phyloP scores from a whole-genome alignment of 2,329 filamentous ascomycete genomes.

The Penicillium sp. region DNA sequence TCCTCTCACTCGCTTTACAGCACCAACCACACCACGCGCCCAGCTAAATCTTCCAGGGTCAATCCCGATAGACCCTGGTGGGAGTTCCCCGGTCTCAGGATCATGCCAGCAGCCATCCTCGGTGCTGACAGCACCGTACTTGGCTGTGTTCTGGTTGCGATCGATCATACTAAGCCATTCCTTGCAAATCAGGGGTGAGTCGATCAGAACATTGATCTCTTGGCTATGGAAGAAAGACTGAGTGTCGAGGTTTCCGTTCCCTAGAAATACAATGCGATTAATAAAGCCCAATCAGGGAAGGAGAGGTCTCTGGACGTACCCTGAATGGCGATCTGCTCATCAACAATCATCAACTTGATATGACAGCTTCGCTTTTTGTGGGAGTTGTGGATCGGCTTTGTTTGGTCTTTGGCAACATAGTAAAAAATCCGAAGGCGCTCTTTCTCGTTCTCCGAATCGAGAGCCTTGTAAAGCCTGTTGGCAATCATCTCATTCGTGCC shows the following conservation, averaged over 20 bases:
- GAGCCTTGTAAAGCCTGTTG: conserved; percentile 57
- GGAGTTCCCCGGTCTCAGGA: conserved; percentile 47
- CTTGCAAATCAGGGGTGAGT: conserved; percentile 62
- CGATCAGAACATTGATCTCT: conserved; percentile 76
- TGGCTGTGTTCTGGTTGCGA: conserved; percentile 67
- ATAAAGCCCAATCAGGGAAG: not conserved
- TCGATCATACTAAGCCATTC: conserved; percentile 64
- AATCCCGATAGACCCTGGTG: conserved; percentile 54
- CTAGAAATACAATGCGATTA: conserved; percentile 15
- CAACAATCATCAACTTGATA: conserved; percentile 75
- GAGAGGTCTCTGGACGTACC: conserved; percentile 36
- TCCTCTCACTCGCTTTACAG: conserved; percentile 60
- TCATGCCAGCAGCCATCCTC: conserved; percentile 67
- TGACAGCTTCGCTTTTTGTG: conserved; percentile 71
- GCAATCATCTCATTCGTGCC: conserved; percentile 75
- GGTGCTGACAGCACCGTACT: conserved; percentile 57
- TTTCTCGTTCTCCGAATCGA: conserved; percentile 56
- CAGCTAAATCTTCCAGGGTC: conserved; percentile 60
- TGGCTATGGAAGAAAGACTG: conserved; percentile 78
- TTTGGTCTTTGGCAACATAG: conserved; percentile 76
- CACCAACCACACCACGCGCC: conserved; percentile 60
- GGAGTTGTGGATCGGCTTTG: conserved; percentile 64
- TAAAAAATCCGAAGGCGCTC: conserved; percentile 63
- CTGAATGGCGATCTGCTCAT: conserved; percentile 68
- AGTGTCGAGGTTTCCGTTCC: conserved; percentile 78